Conservation (phyloP, 2,329 filamentous ascomycete species). For the Neonectria hederae region DNA sequence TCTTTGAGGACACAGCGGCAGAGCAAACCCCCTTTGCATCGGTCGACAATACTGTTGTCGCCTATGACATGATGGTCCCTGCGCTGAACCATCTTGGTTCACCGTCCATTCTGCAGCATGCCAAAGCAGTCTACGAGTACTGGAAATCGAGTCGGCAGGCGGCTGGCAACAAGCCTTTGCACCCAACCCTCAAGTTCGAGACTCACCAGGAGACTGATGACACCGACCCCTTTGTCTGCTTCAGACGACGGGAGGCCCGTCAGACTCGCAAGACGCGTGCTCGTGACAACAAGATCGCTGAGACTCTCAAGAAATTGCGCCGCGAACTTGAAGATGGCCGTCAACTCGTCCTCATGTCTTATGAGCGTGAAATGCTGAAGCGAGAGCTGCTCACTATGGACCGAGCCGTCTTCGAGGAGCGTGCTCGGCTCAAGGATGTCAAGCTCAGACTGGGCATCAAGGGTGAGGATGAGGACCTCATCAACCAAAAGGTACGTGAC, state of each 20-base stretch:
- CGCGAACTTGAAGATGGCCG: slow-evolving; percentile 91
- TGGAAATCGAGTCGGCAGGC: slow-evolving; percentile 80
- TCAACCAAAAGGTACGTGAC: slow-evolving; percentile 85
- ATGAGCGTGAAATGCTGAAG: slow-evolving; percentile 81
- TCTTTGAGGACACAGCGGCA: slow-evolving; percentile 88
- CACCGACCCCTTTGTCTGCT: slow-evolving; percentile 96
- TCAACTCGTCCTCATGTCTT: slow-evolving; percentile 79
- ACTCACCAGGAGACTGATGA: slow-evolving; percentile 95
- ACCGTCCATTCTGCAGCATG: slow-evolving; percentile 63
- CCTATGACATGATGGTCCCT: slow-evolving; percentile 79
- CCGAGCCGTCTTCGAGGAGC: slow-evolving; percentile 82
- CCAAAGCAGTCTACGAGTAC: slow-evolving; percentile 86
- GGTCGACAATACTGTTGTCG: slow-evolving; percentile 86
- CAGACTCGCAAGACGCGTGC: slow-evolving; percentile 95
- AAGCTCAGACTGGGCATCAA: slow-evolving; percentile 92
- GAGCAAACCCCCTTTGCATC: slow-evolving; percentile 88
- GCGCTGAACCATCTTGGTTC: slow-evolving; percentile 65
- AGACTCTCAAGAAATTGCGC: slow-evolving; percentile 91
- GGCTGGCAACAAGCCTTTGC: slow-evolving; percentile 75
- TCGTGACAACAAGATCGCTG: slow-evolving; percentile 91
- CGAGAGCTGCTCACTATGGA: slow-evolving; percentile 80
- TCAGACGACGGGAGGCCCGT: slow-evolving; percentile 91
- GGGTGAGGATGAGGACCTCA: slow-evolving; percentile 90
- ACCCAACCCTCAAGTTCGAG: slow-evolving; percentile 89
- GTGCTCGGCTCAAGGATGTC: slow-evolving; percentile 82